Evolutionary conservation across 805 yeast genomes (phyloP).

Genomic region (Candida ficus): DNA sequence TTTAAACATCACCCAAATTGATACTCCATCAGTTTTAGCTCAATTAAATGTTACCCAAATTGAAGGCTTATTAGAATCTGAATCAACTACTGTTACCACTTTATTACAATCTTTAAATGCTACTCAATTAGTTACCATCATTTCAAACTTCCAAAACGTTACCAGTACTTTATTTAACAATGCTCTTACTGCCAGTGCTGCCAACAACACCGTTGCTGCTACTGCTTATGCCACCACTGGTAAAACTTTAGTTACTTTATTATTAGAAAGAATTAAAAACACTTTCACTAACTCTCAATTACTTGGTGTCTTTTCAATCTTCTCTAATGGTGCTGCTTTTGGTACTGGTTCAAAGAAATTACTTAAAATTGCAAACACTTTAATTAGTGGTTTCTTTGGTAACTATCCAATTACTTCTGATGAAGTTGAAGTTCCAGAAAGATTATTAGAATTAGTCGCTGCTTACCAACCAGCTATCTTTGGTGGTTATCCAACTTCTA

Average conservation of each 20-base stretch:
- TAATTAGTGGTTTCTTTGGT: constrained; percentile 20
- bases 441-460: constrained; percentile 15
- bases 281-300: constrained; percentile 21
- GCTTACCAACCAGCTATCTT: constrained; percentile 46
- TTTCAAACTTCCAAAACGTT: constrained; percentile 17
- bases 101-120: constrained; percentile 18
- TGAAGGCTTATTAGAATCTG: constrained; percentile 19
- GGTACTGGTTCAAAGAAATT: constrained; percentile 25
- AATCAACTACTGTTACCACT: constrained; percentile 17
- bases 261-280: constrained; percentile 14
- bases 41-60: constrained; percentile 22
- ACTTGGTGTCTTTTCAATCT: constrained; percentile 20
- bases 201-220: constrained; percentile 5
- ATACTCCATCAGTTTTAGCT: constrained; percentile 50
- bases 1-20: constrained; percentile 63
- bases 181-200: constrained; percentile 13
- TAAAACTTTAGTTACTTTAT: constrained; percentile 14
- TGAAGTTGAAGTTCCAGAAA: constrained; percentile 12
- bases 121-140: constrained; percentile 16
- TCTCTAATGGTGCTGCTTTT: constrained; percentile 22
- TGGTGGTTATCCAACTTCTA: constrained; percentile 53
- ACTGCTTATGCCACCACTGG: constrained; percentile 10
- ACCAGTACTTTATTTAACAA: constrained; percentile 18
- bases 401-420: background rate
- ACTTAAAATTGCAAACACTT: constrained; percentile 12